Percentiles rank a stretch among this genome's conserved stretches.
phyloP scores from a whole-genome alignment of 1,284 basidiomycete species.

The Microbotryum saponariae region DNA sequence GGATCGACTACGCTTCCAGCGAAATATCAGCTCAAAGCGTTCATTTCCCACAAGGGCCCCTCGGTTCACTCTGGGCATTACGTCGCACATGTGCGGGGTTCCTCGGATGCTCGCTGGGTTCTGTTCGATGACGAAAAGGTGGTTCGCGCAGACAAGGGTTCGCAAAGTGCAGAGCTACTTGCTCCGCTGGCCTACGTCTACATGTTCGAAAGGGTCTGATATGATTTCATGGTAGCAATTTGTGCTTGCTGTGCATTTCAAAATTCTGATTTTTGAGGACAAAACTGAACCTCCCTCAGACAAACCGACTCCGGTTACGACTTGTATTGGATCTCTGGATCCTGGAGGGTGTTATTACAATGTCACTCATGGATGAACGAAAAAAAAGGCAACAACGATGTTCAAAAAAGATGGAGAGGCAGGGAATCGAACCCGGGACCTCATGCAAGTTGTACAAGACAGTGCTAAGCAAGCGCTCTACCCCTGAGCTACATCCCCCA shows the following conservation, averaged over 20 bases:
- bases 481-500: constrained; percentile 4
- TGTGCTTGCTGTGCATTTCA: not conserved
- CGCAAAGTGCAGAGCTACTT: constrained; percentile 60
- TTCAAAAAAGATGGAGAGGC: not conserved
- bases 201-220: constrained; percentile 55
- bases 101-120: constrained; percentile 55
- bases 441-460: not conserved
- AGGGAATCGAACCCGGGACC: constrained; percentile 7
- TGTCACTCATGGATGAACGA: too few relatives aligned
- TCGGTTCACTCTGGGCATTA: constrained; percentile 94
- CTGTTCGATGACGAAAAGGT: constrained; percentile 96
- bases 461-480: constrained; percentile 7
- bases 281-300: too few relatives aligned
- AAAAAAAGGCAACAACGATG: not conserved
- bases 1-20: constrained; percentile 55
- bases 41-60: constrained; percentile 94
- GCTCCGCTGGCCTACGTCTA: constrained; percentile 81
- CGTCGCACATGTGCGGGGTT: constrained; percentile 62
- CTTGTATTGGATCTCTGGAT: too few relatives aligned
- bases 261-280: too few relatives aligned
- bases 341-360: too few relatives aligned
- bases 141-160: constrained; percentile 60
- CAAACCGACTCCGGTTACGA: too few relatives aligned
- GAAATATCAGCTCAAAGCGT: constrained; percentile 72
- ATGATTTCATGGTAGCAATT: not conserved